Evolutionary conservation across 2,329 filamentous ascomycete genomes (phyloP), one percentile per base, ranked within the genome.

Genomic region (Aureobasidium uvarum): DNA sequence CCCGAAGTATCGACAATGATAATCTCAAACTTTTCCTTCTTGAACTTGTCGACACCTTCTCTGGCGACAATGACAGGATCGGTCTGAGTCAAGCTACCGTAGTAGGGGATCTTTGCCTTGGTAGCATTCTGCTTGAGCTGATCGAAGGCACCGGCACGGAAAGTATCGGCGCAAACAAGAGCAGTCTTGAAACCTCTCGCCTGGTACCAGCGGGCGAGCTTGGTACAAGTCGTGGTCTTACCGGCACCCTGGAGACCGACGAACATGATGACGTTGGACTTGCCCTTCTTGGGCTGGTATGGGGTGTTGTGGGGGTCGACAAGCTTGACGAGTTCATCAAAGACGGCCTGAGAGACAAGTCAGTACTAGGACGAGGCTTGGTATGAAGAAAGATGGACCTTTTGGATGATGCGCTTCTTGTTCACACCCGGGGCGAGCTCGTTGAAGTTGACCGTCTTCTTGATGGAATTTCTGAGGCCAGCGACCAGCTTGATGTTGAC

Each of bases 31-130:
- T 88, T 86, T 81, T 99, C 95, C 82, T 97, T 98, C 81, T 96
- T 97, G 83, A 99, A 99, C 79, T 98, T 96, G 54, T 96, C 92
- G 38, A 99, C 95, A 79, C 95, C 95, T 71, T 97, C 93, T n/a
- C 87, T 86, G 0, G 95, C 94, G 20, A 99, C 95, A 6, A 92
- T 88, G 0, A 94, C 92, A 0, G 95, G 95, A 74, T 99, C 95
- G 8, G 93, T 97, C 80, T 99, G 92, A 2, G 94, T 99, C 69
- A 99, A 83, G 66, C 91, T 96, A 72, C 95, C 95, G 76, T 96
- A 99, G 84, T 99, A 99, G 11, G 95, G 95, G 62, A 99, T 98
- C 81, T 98, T 98, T 59, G 95, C 95, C 78, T 98, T 99, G 39
- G 92, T 98, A 1, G 95, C 95, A 76, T 99, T 99, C 80, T 99